Evolutionary conservation across 768 basidiomycete genomes (phyloP).

Genomic region (Hericium rajendrae): DNA sequence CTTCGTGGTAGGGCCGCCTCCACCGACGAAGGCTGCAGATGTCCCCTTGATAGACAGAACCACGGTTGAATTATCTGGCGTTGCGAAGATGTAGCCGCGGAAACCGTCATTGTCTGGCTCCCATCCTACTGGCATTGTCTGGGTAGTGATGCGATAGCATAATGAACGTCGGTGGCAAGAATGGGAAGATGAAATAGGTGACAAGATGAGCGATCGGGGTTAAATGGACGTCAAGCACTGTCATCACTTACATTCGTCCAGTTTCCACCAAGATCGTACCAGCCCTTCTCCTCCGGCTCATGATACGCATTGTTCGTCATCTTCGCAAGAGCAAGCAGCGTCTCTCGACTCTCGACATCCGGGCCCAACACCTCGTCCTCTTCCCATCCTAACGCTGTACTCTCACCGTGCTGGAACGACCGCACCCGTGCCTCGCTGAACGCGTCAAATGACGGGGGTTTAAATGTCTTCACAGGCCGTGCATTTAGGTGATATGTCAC

Average conservation of each 20-base stretch:
- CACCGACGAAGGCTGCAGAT: conserved; percentile 53
- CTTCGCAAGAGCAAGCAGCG: conserved; percentile 71
- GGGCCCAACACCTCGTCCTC: conserved; percentile 57
- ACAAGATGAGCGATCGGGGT: background rate
- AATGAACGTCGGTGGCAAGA: background rate
- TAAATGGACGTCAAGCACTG: background rate
- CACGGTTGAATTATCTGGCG: conserved; percentile 74
- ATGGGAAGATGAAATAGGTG: background rate
- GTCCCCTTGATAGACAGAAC: conserved; percentile 92
- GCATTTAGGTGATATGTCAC: conserved; percentile 34
- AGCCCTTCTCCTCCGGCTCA: conserved; percentile 37
- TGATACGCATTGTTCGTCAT: conserved; percentile 85
- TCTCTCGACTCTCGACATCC: conserved; percentile 61
- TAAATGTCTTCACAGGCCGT: conserved; percentile 29
- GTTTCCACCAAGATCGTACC: conserved; percentile 59
- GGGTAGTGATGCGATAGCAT: background rate
- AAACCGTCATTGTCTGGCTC: conserved; percentile 82
- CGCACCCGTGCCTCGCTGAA: conserved; percentile 26
- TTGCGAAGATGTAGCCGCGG: conserved; percentile 87
- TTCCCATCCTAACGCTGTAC: conserved; percentile 46
- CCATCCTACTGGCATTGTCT: conserved; percentile 83
- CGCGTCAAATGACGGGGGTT: conserved; percentile 33
- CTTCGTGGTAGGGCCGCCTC: conserved; percentile 71
- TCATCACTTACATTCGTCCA: conserved; percentile 48
- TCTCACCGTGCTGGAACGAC: conserved; percentile 31